These are phyloP conservation scores for Debaryomyces coudertii DNA, from an alignment of 1,139 yeast species.

Conservation along the genomic window DNA sequence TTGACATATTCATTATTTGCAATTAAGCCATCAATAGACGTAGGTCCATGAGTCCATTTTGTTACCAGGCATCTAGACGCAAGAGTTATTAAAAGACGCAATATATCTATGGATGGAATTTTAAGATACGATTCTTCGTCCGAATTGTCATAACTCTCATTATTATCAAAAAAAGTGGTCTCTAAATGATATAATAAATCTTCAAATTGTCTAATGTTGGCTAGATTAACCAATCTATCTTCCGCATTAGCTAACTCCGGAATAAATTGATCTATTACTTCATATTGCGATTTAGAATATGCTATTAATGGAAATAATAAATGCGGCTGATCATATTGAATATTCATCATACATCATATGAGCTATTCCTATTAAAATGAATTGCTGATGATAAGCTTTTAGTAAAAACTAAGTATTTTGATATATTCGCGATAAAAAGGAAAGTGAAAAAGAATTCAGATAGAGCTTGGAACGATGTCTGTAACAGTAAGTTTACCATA, in stretches of 20 bases:
- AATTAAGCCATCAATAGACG: constrained; percentile 24
- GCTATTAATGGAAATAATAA: background rate
- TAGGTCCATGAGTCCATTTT: constrained; percentile 27
- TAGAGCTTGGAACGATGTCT: constrained; percentile 17
- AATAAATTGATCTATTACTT: constrained; percentile 25
- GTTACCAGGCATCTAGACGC: constrained; percentile 30
- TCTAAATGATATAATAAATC: constrained; percentile 33
- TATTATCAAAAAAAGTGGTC: constrained; percentile 17
- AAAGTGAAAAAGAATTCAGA: background rate
- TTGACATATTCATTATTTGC: constrained; percentile 17
- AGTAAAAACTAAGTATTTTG: background rate
- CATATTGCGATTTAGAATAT: constrained; percentile 3
- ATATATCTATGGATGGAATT: constrained; percentile 29
- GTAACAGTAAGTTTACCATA: constrained; percentile 19
- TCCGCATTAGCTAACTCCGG: constrained; percentile 25
- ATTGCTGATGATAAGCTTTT: background rate
- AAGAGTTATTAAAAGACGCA: constrained; percentile 36
- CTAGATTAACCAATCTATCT: constrained; percentile 23
- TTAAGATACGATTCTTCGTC: background rate
- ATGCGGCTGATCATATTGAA: constrained; percentile 2
- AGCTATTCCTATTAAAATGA: background rate
- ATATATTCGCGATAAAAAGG: constrained; percentile 5
- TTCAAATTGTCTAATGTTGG: constrained; percentile 34
- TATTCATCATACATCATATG: constrained; percentile 1
- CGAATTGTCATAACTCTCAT: constrained; percentile 6